These are phyloP conservation scores for Tripidium arundinaceum DNA, from an alignment of 202 grass and related monocot species.

Conservation along the genomic window DNA sequence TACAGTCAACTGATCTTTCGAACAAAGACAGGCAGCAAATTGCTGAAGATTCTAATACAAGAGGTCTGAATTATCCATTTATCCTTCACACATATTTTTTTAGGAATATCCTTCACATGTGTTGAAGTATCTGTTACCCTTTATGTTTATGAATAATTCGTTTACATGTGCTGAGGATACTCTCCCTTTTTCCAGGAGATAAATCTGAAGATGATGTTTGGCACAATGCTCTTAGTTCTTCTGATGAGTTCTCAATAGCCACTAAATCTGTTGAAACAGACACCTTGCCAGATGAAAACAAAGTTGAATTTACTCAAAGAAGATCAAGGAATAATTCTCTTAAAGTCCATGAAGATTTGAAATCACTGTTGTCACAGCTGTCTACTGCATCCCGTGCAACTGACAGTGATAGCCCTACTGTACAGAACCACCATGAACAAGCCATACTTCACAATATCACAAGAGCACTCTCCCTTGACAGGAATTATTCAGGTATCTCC, in stretches of 20 bases:
- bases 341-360: conserved; percentile 65
- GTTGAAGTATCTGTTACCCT: background rate
- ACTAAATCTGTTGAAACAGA: background rate
- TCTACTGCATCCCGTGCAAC: conserved; percentile 41
- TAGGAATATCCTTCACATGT: too few species aligned
- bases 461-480: conserved; percentile 54
- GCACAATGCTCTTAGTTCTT: conserved; percentile 34
- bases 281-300: background rate
- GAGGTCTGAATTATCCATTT: conserved; percentile 10
- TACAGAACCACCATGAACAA: conserved; percentile 53
- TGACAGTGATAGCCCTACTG: conserved; percentile 41
- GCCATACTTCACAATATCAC: conserved; percentile 68
- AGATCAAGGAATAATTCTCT: conserved; percentile 46
- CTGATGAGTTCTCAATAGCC: background rate
- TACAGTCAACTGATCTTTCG: conserved; percentile 5
- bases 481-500: conserved; percentile 59
- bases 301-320: conserved; percentile 28
- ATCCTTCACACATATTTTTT: too few species aligned
- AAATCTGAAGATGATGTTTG: conserved; percentile 33
- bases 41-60: conserved; percentile 12
- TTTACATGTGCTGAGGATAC: conserved; percentile 7
- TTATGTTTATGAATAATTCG: background rate
- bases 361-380: conserved; percentile 66
- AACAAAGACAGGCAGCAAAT: background rate
- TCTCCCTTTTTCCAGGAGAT: background rate